Conservation (phyloP, 148 eudicot genomes). For the Nepenthes gracilis region DNA sequence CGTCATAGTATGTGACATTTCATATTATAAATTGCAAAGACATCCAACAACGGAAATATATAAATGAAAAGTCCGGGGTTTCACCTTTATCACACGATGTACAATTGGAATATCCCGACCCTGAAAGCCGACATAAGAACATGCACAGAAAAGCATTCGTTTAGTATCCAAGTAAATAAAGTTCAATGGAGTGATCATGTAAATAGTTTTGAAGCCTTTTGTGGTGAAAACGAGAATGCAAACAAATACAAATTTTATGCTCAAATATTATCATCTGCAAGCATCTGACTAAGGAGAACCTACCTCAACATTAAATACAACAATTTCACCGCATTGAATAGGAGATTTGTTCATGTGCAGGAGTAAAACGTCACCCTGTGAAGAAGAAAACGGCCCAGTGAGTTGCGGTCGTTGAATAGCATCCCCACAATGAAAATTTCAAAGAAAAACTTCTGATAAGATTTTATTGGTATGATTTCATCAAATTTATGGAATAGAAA, state of each 20-base stretch:
- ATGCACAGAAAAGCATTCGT: not conserved
- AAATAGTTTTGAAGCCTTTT: not conserved
- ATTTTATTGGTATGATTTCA: not conserved
- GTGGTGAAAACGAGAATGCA: not conserved
- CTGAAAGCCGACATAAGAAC: slow-evolving; percentile 2
- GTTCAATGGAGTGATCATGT: no score
- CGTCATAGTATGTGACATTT: no score
- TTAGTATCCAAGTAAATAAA: not conserved
- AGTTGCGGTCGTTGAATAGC: not conserved
- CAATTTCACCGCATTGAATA: slow-evolving; percentile 13
- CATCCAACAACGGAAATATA: not conserved
- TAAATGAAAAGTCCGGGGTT: not conserved
- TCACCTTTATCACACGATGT: slow-evolving; percentile 17
- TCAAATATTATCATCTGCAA: not conserved
- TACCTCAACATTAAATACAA: slow-evolving; percentile 19
- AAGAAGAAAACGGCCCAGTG: not conserved
- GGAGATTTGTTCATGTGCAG: slow-evolving; percentile 9
- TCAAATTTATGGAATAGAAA: no score
- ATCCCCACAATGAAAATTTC: not conserved
- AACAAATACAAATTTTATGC: not conserved
- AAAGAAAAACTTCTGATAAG: not conserved
- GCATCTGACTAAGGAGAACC: not conserved
- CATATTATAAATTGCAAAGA: no score
- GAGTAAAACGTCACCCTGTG: slow-evolving; percentile 18
- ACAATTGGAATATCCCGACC: slow-evolving; percentile 12